Conservation (phyloP, 2,329 filamentous ascomycete genomes). For the Ophiosphaerella korrae region DNA sequence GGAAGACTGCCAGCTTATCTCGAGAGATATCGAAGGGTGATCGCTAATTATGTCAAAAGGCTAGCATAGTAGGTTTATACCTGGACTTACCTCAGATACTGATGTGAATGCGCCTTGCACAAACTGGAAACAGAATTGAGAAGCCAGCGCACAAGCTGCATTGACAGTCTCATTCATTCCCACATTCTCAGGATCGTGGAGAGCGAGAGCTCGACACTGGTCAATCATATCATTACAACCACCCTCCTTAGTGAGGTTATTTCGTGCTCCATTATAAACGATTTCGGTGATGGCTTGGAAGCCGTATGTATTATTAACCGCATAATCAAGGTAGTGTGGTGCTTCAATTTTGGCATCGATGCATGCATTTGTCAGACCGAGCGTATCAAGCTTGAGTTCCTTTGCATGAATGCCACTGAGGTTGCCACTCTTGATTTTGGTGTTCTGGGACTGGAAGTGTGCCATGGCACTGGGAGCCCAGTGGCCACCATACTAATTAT, state of each 20-base stretch:
- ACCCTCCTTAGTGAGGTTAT: slow-evolving; percentile 43
- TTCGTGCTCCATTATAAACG: slow-evolving; percentile 47
- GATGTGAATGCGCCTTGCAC: slow-evolving; percentile 38
- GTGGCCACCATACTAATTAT: slow-evolving; percentile 55
- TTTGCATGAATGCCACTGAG: slow-evolving; percentile 35
- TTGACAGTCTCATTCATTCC: slow-evolving; percentile 36
- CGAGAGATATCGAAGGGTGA: slow-evolving; percentile 33
- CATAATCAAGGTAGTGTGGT: slow-evolving; percentile 53
- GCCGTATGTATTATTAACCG: slow-evolving; percentile 63
- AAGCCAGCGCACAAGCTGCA: slow-evolving; percentile 56
- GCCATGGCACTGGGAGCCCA: slow-evolving; percentile 60
- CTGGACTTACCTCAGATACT: slow-evolving; percentile 41
- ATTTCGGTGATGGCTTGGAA: slow-evolving; percentile 53
- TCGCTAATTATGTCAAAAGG: slow-evolving; percentile 34
- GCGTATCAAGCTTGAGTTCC: slow-evolving; percentile 50
- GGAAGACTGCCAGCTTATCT: background rate
- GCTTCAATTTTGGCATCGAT: slow-evolving; percentile 54
- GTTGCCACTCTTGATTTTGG: slow-evolving; percentile 49
- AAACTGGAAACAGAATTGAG: slow-evolving; percentile 57
- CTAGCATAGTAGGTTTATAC: background rate
- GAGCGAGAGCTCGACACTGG: slow-evolving; percentile 53
- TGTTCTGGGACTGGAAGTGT: slow-evolving; percentile 61
- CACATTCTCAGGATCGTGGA: slow-evolving; percentile 53
- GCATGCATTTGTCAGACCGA: slow-evolving; percentile 51
- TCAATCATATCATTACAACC: slow-evolving; percentile 59